Base-by-base conservation (phyloP, 164 flowering plant species). In the Aristolochia contorta region DNA sequence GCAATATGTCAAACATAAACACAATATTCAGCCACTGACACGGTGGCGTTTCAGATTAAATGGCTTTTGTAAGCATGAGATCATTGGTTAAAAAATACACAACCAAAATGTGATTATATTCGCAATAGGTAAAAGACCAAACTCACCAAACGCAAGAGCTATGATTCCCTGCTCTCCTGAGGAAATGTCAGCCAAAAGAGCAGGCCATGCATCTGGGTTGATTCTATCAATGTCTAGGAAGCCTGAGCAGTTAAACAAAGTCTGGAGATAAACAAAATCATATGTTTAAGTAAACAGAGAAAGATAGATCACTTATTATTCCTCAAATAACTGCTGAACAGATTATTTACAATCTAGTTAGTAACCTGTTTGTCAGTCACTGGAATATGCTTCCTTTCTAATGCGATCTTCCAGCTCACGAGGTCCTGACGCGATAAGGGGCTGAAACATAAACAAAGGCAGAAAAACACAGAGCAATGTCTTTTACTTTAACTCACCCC, bases 401-500 rank as follows among this genome's bases (percentile, higher is more conserved):
- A 69, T 59, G 96, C 92, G 85, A 91, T 86, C 75, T 91, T 94
- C 99, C 97, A 94, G 68, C 93, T 84, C 37, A 94, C 85, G 74
- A 94, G 97, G 80, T 91, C 96, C 74, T 94, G 97, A 46, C 97
- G 99, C 58, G 96, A 94, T 51, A 94, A 70, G 50, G 89, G 84
- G 71, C 99, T 93, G 89, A 66, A 82, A 65, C 0, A 65, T 33
- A 61, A 69, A 64, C 66, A 9, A 53, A 53, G 56, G 56, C 56
- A 53, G 30, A 21, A 56, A 24, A 13, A 30, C 18, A 18, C 14
- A 56, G n/a, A 16, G 21, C 19, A 10, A 15, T 24, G 10, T 23
- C 13, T 30, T 15, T 25, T 25, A 22, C 2, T 55, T 55, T 25
- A 14, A 14, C 2, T 12, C 58, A 8, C 16, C 37, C n/a, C 33